phyloP scores from a whole-genome alignment of 2,329 filamentous ascomycete genomes.

The Calonectria pseudoreteaudii region DNA sequence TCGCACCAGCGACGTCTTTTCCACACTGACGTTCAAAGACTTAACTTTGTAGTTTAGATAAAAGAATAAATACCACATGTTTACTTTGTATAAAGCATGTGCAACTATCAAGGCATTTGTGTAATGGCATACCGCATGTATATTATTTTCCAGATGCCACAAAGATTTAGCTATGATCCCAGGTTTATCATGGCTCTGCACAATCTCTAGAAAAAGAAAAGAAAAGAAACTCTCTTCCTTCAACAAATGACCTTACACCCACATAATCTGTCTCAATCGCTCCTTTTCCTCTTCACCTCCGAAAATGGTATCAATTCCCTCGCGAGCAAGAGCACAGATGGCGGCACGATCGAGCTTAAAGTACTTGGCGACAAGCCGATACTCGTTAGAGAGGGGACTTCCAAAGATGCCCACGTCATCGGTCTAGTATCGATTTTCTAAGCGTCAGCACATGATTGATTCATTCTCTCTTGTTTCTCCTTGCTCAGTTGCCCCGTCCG shows the following conservation, averaged over 20 bases:
- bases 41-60: slow-evolving; percentile 22
- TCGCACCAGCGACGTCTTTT: slow-evolving; percentile 14
- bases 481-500: background rate
- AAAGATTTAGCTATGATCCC: background rate
- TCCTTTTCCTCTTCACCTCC: slow-evolving; percentile 70
- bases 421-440: slow-evolving; percentile 63
- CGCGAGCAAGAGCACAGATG: slow-evolving; percentile 67
- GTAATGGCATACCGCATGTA: background rate
- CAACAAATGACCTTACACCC: slow-evolving; percentile 40
- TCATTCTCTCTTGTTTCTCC: background rate
- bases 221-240: background rate
- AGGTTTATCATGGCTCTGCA: background rate
- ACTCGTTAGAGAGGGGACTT: slow-evolving; percentile 82
- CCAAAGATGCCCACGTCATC: slow-evolving; percentile 88
- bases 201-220: background rate
- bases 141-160: background rate
- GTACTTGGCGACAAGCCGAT: slow-evolving; percentile 76
- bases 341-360: slow-evolving; percentile 67
- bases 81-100: background rate
- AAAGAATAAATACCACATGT: slow-evolving; percentile 25
- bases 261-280: slow-evolving; percentile 65
- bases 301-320: slow-evolving; percentile 75
- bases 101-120: background rate
- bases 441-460: slow-evolving; percentile 22
- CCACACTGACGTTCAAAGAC: slow-evolving; percentile 10